Conservation (phyloP, 352 stramenopile genomes). For the Phytophthora macrochlamydospora region DNA sequence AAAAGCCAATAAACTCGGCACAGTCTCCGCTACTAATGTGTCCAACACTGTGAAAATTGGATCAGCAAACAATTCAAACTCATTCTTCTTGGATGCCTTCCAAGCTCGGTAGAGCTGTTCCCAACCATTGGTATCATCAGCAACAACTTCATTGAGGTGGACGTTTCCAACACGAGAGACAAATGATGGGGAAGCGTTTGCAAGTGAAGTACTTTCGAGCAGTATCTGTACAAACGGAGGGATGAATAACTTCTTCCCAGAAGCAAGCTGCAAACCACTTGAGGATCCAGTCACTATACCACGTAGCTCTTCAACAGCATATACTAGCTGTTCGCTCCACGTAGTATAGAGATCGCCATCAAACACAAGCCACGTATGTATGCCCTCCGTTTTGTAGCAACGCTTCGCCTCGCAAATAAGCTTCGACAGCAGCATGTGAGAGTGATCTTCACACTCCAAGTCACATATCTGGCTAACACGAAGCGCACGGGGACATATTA, state of each 20-base stretch:
- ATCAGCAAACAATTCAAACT: conserved; percentile 34
- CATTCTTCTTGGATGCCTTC: conserved; percentile 37
- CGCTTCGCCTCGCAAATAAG: conserved; percentile 57
- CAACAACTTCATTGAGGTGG: conserved; percentile 20
- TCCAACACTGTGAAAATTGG: conserved; percentile 54
- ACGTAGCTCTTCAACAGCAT: conserved; percentile 28
- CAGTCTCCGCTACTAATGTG: conserved; percentile 42
- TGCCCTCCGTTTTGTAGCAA: conserved; percentile 10
- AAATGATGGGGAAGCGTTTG: conserved; percentile 58
- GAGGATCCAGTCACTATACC: conserved; percentile 12
- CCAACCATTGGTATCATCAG: conserved; percentile 10
- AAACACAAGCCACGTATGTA: conserved; percentile 67
- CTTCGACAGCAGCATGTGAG: conserved; percentile 41
- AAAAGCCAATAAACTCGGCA: conserved; percentile 52
- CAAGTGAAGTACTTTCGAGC: conserved; percentile 57
- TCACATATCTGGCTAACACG: conserved; percentile 39
- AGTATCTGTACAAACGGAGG: conserved; percentile 48
- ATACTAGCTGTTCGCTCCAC: conserved; percentile 63
- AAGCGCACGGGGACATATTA: conserved; percentile 52
- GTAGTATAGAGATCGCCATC: conserved; percentile 55
- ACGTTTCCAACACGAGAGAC: conserved; percentile 51
- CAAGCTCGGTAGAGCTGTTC: conserved; percentile 45
- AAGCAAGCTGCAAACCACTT: conserved; percentile 40
- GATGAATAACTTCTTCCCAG: conserved; percentile 42
- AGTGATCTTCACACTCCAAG: conserved; percentile 12